Base-by-base conservation (phyloP, 176 grass and related monocot species). In the Coix lacrymajobi region DNA sequence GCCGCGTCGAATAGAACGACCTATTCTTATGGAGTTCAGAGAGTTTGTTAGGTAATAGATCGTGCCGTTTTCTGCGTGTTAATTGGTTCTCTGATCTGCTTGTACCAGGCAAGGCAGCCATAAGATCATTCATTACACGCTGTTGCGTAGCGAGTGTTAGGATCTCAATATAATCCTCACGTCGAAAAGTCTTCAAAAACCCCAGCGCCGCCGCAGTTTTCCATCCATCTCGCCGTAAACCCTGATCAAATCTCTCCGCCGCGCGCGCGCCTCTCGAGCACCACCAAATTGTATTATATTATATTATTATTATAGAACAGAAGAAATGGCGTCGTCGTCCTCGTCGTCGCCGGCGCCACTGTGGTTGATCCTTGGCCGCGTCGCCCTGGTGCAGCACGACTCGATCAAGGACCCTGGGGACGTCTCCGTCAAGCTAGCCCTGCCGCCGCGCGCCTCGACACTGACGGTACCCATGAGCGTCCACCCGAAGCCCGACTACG, bases 401-500 rank as follows among this genome's bases (percentile, higher is more conserved):
- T 45, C 76, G 38, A 17, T 45, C 16, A 62, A 78, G 16, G 58
- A 78, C 15, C 76, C 76, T 2, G 76, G 38, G 9, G 58, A 78
- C 38, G 15, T 78, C 76, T 64, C 38, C 39, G 0, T 78, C 2
- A 41, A 30, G 58, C 76, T 78, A 2, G 60, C 57, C 57, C 1
- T 31, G 58, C 76, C 37, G 76, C 76, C 76, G 76, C 38, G 76
- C 58, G 38, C 37, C 38, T 63, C 76, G 5, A 78, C 16, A 11
- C 9, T 64, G 14, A 45, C 26, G 52, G 38, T 82, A 3, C 80
- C 80, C 26, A 72, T n/a, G 52, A 72, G 68, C 52, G 12, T 82
- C 68, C 80, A 82, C 68, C 67, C 80, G 2, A n/a, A 61, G 37
- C 67, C 80, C 37, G 8, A 43, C 51, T 29, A 61, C 26, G 79